phyloP scores from a whole-genome alignment of 768 basidiomycete genomes.

The Xerocomus potaroensis region DNA sequence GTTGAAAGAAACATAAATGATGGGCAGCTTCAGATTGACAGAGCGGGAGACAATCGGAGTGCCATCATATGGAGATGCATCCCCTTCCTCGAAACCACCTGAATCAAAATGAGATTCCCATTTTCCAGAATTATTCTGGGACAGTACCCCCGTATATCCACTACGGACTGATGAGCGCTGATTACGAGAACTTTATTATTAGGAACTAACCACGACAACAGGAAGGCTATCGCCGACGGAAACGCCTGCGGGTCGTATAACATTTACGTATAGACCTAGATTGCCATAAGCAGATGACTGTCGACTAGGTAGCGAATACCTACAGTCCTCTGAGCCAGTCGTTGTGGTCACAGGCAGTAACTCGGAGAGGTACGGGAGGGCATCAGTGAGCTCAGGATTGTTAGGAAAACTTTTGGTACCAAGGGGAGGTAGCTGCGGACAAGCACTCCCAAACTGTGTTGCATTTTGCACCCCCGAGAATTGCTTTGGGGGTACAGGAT shows the following conservation, averaged over 20 bases:
- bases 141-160: slow-evolving; percentile 12
- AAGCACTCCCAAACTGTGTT: slow-evolving; percentile 35
- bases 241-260: slow-evolving; percentile 16
- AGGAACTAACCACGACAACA: slow-evolving; percentile 18
- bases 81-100: slow-evolving; percentile 16
- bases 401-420: neutral
- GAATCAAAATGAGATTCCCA: neutral
- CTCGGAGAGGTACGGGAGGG: slow-evolving; percentile 1
- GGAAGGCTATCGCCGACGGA: slow-evolving; percentile 12
- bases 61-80: slow-evolving; percentile 15
- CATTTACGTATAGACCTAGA: slow-evolving; percentile 21
- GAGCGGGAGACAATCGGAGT: slow-evolving; percentile 20
- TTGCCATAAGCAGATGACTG: neutral
- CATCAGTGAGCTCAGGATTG: neutral
- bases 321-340: slow-evolving; percentile 17
- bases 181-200: neutral
- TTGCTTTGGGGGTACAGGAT: slow-evolving; percentile 5
- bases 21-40: slow-evolving; percentile 11
- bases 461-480: slow-evolving; percentile 35
- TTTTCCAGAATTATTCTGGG: too few relatives aligned
- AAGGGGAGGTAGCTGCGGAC: slow-evolving; percentile 33
- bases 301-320: neutral
- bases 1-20: slow-evolving; percentile 21
- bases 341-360: slow-evolving; percentile 3
- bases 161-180: neutral